These are phyloP conservation scores for Trichoderma gamsii DNA, from an alignment of 495 filamentous ascomycete genomes.

Conservation along the genomic window DNA sequence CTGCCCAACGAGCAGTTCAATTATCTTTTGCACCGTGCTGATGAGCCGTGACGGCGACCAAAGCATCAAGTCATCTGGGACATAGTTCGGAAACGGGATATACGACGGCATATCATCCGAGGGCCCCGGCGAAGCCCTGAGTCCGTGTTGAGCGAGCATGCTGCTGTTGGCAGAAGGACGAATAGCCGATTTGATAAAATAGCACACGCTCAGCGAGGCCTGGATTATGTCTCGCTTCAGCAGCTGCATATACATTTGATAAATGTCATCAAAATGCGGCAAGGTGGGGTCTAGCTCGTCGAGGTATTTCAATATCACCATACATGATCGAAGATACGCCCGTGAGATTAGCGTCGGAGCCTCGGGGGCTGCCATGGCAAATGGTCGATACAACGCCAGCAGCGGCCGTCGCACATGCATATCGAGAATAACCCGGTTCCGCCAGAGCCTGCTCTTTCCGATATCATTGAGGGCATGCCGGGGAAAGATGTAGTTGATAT, in stretches of 20 bases:
- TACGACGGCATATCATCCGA: conserved; percentile 2
- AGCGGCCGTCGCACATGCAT: conserved; percentile 33
- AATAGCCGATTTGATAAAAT: conserved; percentile 29
- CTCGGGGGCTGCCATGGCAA: conserved; percentile 29
- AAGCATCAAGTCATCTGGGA: conserved; percentile 22
- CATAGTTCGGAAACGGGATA: background rate
- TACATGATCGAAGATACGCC: conserved; percentile 33
- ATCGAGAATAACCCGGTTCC: conserved; percentile 28
- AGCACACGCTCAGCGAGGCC: conserved; percentile 34
- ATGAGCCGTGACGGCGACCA: conserved; percentile 28
- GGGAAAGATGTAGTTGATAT: conserved; percentile 30
- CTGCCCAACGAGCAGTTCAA: conserved; percentile 25
- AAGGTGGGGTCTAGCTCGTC: conserved; percentile 31
- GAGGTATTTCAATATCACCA: conserved; percentile 32
- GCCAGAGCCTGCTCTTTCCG: conserved; percentile 28
- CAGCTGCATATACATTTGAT: conserved; percentile 30
- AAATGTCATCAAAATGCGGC: conserved; percentile 27
- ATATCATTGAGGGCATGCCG: conserved; percentile 23
- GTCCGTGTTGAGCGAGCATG: conserved; percentile 18
- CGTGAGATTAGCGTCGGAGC: conserved; percentile 32
- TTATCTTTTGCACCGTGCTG: conserved; percentile 25
- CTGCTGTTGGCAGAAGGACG: conserved; percentile 15
- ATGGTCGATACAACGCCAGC: conserved; percentile 36
- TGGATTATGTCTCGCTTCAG: conserved; percentile 33
- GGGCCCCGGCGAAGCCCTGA: background rate